Conservation (phyloP, 306 rosid genomes). For the Prunus mongolica region DNA sequence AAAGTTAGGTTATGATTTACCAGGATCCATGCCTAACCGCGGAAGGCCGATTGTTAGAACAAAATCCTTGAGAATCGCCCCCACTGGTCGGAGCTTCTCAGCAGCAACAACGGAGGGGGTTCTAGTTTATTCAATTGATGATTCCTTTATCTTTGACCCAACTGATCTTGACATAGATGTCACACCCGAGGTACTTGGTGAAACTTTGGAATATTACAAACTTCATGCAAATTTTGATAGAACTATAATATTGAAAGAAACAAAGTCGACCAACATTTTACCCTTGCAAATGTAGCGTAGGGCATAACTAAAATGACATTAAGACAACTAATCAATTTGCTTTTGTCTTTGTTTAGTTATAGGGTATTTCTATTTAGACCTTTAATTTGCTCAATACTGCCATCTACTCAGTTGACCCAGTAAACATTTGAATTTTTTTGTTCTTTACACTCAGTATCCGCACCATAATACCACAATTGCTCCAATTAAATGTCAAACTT, state of each 20-base stretch:
- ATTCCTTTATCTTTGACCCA: conserved; percentile 87
- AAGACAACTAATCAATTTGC: background rate
- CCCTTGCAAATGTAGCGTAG: background rate
- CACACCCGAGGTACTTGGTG: conserved; percentile 77
- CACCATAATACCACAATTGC: background rate
- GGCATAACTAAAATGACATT: background rate
- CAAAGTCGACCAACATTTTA: background rate
- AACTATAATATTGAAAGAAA: background rate
- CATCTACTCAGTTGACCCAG: background rate
- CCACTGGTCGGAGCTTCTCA: conserved; percentile 90
- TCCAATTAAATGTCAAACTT: background rate
- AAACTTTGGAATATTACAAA: conserved; percentile 1
- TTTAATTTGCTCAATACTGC: background rate
- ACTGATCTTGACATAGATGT: conserved; percentile 95
- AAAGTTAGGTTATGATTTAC: conserved; percentile 64
- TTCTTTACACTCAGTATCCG: background rate
- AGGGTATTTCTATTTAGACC: background rate
- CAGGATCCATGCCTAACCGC: conserved; percentile 78
- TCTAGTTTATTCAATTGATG: conserved; percentile 80
- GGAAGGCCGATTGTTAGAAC: conserved; percentile 84
- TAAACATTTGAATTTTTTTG: background rate
- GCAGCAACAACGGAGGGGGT: conserved; percentile 98
- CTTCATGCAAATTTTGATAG: background rate
- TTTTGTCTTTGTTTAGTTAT: background rate
- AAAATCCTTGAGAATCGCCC: conserved; percentile 80